Conservation (phyloP, 2,329 filamentous ascomycete genomes). For the Fonsecaea erecta region DNA sequence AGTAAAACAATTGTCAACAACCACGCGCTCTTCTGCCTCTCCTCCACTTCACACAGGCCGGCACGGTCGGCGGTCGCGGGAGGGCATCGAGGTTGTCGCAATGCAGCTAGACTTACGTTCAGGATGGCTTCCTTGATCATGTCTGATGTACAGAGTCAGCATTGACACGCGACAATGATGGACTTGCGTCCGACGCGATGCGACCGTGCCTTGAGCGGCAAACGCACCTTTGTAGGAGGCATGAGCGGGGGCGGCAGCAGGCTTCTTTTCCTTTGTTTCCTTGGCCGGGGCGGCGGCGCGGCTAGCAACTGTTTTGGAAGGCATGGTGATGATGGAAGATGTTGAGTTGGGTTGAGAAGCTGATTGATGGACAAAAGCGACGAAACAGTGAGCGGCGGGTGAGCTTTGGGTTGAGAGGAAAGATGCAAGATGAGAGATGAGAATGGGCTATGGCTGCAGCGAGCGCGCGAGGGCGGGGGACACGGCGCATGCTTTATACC, state of each 20-base stretch:
- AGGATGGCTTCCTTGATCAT: slow-evolving; percentile 76
- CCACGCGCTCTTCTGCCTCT: slow-evolving; percentile 9
- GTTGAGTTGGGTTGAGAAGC: slow-evolving; percentile 25
- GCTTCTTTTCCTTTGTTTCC: slow-evolving; percentile 55
- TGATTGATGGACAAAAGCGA: slow-evolving; percentile 27
- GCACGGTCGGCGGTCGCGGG: slow-evolving; percentile 38
- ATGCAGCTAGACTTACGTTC: slow-evolving; percentile 65
- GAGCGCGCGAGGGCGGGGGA: slow-evolving; percentile 44
- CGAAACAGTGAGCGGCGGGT: slow-evolving; percentile 15
- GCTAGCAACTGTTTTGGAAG: slow-evolving; percentile 66
- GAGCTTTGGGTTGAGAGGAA: slow-evolving; percentile 23
- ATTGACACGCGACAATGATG: slow-evolving; percentile 57
- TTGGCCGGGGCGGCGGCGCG: slow-evolving; percentile 50
- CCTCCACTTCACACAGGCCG: background rate
- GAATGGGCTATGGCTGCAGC: slow-evolving; percentile 42
- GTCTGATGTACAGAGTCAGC: slow-evolving; percentile 62
- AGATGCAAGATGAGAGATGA: slow-evolving; percentile 20
- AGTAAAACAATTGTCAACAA: background rate
- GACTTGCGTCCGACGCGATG: slow-evolving; percentile 44
- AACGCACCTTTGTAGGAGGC: slow-evolving; percentile 69
- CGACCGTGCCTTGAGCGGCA: slow-evolving; percentile 53
- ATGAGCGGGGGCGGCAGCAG: slow-evolving; percentile 60
- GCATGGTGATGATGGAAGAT: slow-evolving; percentile 55
- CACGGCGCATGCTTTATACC: slow-evolving; percentile 42
- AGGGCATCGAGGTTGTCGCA: slow-evolving; percentile 51